Evolutionary conservation across 306 rosid genomes (phyloP), one percentile per base, ranked within the genome.

Genomic region (Begonia masoniana): DNA sequence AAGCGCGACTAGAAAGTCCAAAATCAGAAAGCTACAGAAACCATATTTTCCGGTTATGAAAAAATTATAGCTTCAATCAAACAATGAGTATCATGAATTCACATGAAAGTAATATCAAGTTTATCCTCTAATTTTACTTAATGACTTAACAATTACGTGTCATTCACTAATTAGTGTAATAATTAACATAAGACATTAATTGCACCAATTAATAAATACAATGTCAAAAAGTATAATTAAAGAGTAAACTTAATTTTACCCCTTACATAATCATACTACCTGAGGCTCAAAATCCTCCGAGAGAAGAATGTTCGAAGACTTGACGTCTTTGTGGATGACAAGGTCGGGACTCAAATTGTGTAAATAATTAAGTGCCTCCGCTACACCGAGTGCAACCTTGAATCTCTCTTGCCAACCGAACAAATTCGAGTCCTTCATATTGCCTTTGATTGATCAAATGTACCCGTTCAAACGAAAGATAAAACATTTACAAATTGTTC

Each of bases 291-390:
- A 91, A 73, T 73, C 79, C 63, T 74, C 82, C 1, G 96, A 86
- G 52, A 91, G 92, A 58, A 91, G 92, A 75, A 91, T 73, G 58
- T 91, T 91, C 2, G 99, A 91, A 63, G 99, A 91, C 73, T 91
- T 91, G 50, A 91, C 94, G 74, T 91, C 97, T 69, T 78, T 78
- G 62, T 91, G 97, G 60, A 91, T 81, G 75, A 85, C 97, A 62
- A 96, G 68, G 59, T 72, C 76, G 6, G 66, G 79, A 67, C 85
- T 71, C 42, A 78, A 76, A 46, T 72, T 78, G 61, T 91, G 99
- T 47, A 91, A 75, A 77, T 83, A 77, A 45, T 83, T 75, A 66
- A 91, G 64, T 3, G 94, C 99, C 72, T 85, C 88, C 1, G 96
- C 96, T 51, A 85, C 74, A 13, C 88, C 94, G 58, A 91, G 65